These are phyloP conservation scores for Trichopus zeylanicus DNA, from an alignment of 116 monocot species.

Conservation along the genomic window DNA sequence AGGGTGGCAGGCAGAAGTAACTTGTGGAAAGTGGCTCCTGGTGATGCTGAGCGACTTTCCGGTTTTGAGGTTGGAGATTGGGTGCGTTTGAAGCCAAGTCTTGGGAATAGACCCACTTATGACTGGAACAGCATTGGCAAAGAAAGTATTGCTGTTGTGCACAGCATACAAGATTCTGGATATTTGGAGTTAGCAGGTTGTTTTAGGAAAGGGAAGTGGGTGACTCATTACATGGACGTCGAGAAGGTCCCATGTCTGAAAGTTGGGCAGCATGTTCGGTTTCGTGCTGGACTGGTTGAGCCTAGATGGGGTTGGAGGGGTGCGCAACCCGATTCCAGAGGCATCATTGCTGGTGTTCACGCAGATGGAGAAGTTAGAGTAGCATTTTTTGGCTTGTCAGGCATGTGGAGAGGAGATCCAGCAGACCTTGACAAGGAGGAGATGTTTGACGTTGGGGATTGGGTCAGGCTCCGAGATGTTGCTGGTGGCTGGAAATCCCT, in stretches of 20 bases:
- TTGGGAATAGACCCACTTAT: conserved; percentile 72
- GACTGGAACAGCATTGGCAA: conserved; percentile 89
- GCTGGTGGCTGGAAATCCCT: conserved; percentile 53
- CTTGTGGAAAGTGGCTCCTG: conserved; percentile 93
- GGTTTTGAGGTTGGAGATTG: conserved; percentile 97
- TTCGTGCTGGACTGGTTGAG: conserved; percentile 60
- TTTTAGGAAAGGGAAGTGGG: conserved; percentile 81
- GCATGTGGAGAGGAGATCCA: conserved; percentile 86
- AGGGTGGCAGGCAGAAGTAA: conserved; percentile 75
- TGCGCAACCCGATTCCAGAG: conserved; percentile 67
- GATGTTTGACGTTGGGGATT: conserved; percentile 77
- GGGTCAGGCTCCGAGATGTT: conserved; percentile 67
- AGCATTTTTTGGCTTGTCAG: conserved; percentile 55
- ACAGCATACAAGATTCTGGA: conserved; percentile 88
- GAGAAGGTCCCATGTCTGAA: conserved; percentile 76
- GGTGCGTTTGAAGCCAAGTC: conserved; percentile 71
- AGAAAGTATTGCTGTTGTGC: conserved; percentile 88
- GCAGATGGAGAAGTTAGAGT: conserved; percentile 91
- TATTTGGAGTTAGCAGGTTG: conserved; percentile 91
- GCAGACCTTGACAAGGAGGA: conserved; percentile 89
- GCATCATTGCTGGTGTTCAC: conserved; percentile 63
- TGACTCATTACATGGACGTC: conserved; percentile 84
- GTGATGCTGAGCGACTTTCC: conserved; percentile 86
- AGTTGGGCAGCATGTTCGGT: conserved; percentile 63
- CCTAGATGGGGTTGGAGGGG: conserved; percentile 99